phyloP scores from a whole-genome alignment of 495 filamentous ascomycete species.

The Trichoderma reesei region DNA sequence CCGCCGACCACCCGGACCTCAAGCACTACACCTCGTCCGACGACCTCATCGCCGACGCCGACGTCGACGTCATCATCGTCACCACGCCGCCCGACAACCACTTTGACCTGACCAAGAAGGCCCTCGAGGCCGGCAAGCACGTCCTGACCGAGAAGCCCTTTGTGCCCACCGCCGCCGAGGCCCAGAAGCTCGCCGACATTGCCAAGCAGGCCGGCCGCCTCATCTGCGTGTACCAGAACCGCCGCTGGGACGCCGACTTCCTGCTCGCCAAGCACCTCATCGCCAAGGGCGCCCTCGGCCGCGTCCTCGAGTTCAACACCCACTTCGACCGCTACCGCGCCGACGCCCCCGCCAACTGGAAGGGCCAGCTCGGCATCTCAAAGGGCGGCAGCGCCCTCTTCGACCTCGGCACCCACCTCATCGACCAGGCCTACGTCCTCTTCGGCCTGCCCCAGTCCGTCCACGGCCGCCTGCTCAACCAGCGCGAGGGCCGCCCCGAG shows the following conservation, averaged over 20 bases:
- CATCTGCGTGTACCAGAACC: slow-evolving; percentile 82
- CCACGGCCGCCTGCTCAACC: slow-evolving; percentile 57
- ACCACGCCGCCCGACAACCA: slow-evolving; percentile 71
- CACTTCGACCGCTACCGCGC: slow-evolving; percentile 78
- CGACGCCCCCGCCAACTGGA: slow-evolving; percentile 54
- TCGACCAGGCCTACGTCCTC: slow-evolving; percentile 71
- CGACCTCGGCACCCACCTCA: slow-evolving; percentile 75
- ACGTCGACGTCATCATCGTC: slow-evolving; percentile 62
- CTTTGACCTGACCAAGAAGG: slow-evolving; percentile 51
- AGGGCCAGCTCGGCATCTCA: slow-evolving; percentile 45
- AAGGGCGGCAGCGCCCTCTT: slow-evolving; percentile 66
- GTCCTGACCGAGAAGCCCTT: slow-evolving; percentile 89
- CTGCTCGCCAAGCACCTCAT: slow-evolving; percentile 59
- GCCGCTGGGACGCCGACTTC: slow-evolving; percentile 80
- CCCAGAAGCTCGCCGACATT: slow-evolving; percentile 55
- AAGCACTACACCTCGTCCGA: slow-evolving; percentile 53
- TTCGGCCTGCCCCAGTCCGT: slow-evolving; percentile 67
- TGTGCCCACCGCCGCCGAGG: slow-evolving; percentile 61
- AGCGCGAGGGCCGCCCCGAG: slow-evolving; percentile 41
- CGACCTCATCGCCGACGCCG: slow-evolving; percentile 54
- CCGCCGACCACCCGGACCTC: slow-evolving; percentile 56
- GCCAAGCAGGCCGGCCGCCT: slow-evolving; percentile 50
- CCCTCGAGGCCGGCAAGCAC: slow-evolving; percentile 68
- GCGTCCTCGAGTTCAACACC: slow-evolving; percentile 69
- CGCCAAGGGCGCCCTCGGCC: slow-evolving; percentile 44